These are phyloP conservation scores for Fusarium concolor DNA, from an alignment of 2,329 filamentous ascomycete genomes.

Conservation along the genomic window DNA sequence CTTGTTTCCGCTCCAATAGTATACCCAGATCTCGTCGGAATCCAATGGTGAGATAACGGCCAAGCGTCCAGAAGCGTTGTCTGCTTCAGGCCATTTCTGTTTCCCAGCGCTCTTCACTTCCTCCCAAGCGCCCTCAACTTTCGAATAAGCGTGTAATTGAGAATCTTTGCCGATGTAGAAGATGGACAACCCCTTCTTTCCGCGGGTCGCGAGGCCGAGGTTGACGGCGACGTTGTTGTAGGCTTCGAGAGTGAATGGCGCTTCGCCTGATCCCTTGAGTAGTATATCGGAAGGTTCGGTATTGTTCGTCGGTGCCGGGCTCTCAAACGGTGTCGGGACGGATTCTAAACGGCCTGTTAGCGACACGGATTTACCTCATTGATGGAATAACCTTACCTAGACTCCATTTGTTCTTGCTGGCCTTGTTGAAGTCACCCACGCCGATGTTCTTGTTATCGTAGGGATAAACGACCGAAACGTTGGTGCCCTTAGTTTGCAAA, in stretches of 20 bases:
- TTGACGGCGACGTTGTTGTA: not conserved
- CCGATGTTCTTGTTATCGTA: constrained; percentile 31
- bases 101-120: not conserved
- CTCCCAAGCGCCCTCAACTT: not conserved
- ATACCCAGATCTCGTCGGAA: constrained; percentile 24
- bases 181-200: not conserved
- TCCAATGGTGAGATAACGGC: constrained; percentile 24
- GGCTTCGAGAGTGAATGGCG: not conserved
- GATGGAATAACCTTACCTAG: not conserved
- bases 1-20: constrained; percentile 21
- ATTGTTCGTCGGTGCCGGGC: constrained; percentile 27
- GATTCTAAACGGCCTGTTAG: constrained; percentile 17
- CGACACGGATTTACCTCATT: fast-evolving
- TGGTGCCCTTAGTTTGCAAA: constrained; percentile 18
- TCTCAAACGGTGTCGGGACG: constrained; percentile 27
- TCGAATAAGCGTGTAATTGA: not conserved
- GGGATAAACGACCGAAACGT: constrained; percentile 34
- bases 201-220: constrained; percentile 2
- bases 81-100: constrained; percentile 23
- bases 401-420: constrained; percentile 27
- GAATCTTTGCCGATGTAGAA: constrained; percentile 30
- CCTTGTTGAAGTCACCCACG: constrained; percentile 8
- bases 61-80: constrained; percentile 12
- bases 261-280: constrained; percentile 10
- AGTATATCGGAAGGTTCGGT: constrained; percentile 16